Evolutionary conservation across 2,329 filamentous ascomycete genomes (phyloP), one percentile per base, ranked within the genome.

Genomic region (Xylaria sp.): DNA sequence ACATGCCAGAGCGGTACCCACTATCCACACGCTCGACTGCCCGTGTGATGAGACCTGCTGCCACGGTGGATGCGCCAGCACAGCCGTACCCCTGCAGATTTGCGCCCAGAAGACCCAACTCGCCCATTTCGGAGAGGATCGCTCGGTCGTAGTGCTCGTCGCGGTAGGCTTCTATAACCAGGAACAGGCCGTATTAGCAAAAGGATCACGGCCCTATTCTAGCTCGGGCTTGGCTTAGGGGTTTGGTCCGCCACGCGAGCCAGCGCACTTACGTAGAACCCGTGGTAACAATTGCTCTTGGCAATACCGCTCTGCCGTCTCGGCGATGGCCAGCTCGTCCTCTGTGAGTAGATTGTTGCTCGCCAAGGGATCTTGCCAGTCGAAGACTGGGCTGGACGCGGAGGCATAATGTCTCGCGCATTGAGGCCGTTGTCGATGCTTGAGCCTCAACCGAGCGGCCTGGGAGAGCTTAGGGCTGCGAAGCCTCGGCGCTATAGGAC

Each of bases 281-380:
- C 95, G 87, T 60, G 96, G 96, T 51, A 92, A 84, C 83, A 99
- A 86, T 69, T 89, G 89, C 79, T 98, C 94, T 81, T 98, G 95
- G 79, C 94, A 98, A 78, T 98, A 99, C 70, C 93, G 88, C 81
- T 97, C 92, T 41, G 95, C 95, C 6, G 94, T 97, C 76, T 98
- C 94, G 51, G 92, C 87, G 73, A 99, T 95, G 15, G 94, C 94
- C 72, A 93, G 79, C 81, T 99, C 96, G 69, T 99, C 96, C 73
- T 97, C 93, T 0, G 94, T 97, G 76, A 94, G 88, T 54, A 97
- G 83, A 77, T 89, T 91, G 76, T 89, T 90, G 43, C 91, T 86
- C 31, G 86, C 87, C 67, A 99, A 85, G 23, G 96, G 94, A 78
- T 99, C 96, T 79, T 96, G 88, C 95, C 96, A 99, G 80, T 97